Percentiles rank a stretch among this genome's conserved stretches.
These are phyloP conservation scores for Camellia japonica DNA, from an alignment of 148 eudicot species.

Conservation along the genomic window DNA sequence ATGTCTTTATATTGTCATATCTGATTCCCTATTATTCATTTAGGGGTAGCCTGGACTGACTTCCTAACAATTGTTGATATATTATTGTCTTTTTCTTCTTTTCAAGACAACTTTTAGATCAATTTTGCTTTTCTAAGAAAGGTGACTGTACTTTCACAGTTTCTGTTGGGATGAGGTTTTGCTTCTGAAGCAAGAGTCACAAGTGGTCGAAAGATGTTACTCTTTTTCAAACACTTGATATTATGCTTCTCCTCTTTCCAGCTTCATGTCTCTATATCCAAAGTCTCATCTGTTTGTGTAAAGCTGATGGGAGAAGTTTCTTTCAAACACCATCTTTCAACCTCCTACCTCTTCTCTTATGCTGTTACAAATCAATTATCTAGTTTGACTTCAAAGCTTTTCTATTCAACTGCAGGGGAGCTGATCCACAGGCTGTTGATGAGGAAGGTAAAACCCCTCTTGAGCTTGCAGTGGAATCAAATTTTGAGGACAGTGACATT, in stretches of 20 bases:
- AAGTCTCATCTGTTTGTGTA: no score
- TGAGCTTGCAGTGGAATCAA: conserved; percentile 61
- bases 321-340: neutral
- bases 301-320: no score
- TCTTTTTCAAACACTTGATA: no score
- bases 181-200: neutral
- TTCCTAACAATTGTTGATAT: neutral
- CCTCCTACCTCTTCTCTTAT: neutral
- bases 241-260: no score
- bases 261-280: no score
- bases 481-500: conserved; percentile 66
- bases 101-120: neutral
- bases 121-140: neutral
- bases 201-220: no score
- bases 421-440: conserved; percentile 56
- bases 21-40: neutral
- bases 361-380: neutral
- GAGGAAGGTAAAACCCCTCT: conserved; percentile 58
- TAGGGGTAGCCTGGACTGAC: neutral
- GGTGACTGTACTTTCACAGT: no score
- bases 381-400: neutral
- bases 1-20: neutral
- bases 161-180: no score
- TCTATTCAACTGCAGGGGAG: conserved; percentile 61
- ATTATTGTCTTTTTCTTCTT: neutral